A percentile compares a stretch with the other conserved stretches of the same genome.
phyloP scores from a whole-genome alignment of 352 stramenopile genomes.

The Globisporangium paddicum region DNA sequence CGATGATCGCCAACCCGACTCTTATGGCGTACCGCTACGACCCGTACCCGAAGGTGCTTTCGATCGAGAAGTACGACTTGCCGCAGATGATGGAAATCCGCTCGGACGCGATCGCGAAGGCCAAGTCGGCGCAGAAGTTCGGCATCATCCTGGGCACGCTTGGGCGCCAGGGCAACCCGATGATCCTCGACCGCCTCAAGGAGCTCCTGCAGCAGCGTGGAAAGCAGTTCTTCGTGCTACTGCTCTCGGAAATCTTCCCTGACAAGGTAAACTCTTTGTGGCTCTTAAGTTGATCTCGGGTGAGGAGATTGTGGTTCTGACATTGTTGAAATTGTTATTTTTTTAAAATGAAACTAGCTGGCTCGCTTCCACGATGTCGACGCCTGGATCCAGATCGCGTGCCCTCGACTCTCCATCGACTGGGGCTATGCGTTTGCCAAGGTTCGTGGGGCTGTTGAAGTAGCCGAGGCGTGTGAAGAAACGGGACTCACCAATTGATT shows the following conservation, averaged over 20 bases:
- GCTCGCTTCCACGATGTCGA: constrained; percentile 86
- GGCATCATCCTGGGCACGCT: constrained; percentile 98
- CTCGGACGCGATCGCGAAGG: constrained; percentile 67
- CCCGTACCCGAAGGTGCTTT: constrained; percentile 98
- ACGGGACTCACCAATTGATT: not conserved
- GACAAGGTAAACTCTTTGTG: constrained; percentile 49
- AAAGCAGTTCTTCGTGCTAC: constrained; percentile 93
- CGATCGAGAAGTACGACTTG: constrained; percentile 96
- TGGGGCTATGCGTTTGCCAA: constrained; percentile 97
- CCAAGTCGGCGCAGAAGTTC: constrained; percentile 86
- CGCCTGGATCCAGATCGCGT: constrained; percentile 99
- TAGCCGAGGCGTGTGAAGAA: not conserved
- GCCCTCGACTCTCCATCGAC: constrained; percentile 97
- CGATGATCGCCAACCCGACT: constrained; percentile 98
- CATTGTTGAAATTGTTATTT: not conserved
- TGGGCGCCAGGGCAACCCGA: constrained; percentile 96
- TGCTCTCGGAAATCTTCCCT: constrained; percentile 98
- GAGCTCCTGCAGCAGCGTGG: constrained; percentile 77
- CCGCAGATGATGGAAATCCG: constrained; percentile 94
- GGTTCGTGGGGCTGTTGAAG: constrained; percentile 19
- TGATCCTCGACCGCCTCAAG: constrained; percentile 94
- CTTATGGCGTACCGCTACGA: constrained; percentile 97
- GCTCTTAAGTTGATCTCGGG: too few relatives aligned
- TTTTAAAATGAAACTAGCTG: constrained; percentile 63
- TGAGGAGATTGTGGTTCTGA: too few relatives aligned